Conservation (phyloP, 2,329 filamentous ascomycete genomes). For the Colletotrichum phormii region DNA sequence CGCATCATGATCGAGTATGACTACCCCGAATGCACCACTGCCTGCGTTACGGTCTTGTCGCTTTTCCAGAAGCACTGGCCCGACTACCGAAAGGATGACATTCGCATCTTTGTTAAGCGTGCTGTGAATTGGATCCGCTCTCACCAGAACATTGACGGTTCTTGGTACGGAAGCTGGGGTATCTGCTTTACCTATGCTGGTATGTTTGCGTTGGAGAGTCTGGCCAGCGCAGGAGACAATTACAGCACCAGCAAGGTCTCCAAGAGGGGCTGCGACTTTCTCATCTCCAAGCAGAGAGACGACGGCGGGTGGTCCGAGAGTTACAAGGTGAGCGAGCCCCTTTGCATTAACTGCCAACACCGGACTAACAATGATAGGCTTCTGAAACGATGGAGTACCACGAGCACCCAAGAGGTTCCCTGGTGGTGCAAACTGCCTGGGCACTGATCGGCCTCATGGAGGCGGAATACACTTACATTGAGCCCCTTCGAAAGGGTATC, state of each 20-base stretch:
- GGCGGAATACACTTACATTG: constrained; percentile 81
- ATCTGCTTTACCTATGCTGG: constrained; percentile 98
- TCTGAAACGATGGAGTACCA: constrained; percentile 82
- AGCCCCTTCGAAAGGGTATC: constrained; percentile 79
- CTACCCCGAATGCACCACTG: constrained; percentile 97
- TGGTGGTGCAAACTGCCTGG: constrained; percentile 97
- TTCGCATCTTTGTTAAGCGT: constrained; percentile 76
- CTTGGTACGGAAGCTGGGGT: constrained; percentile 98
- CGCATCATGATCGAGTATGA: constrained; percentile 99
- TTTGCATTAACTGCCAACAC: constrained; percentile 4
- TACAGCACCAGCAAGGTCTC: constrained; percentile 80
- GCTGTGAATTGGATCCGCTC: constrained; percentile 87
- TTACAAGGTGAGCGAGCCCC: constrained; percentile 70
- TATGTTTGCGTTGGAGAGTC: constrained; percentile 94
- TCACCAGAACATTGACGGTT: constrained; percentile 83
- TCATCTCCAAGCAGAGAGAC: constrained; percentile 83
- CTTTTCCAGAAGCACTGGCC: constrained; percentile 87
- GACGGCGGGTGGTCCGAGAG: constrained; percentile 98
- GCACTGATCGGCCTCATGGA: constrained; percentile 85
- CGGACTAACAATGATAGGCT: constrained; percentile 57
- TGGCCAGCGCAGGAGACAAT: constrained; percentile 84
- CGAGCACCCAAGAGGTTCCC: constrained; percentile 80
- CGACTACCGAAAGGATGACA: constrained; percentile 80
- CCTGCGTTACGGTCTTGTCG: constrained; percentile 87
- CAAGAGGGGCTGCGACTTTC: constrained; percentile 83